These are phyloP conservation scores for Pseudopyricularia cyperi DNA, from an alignment of 2,329 filamentous ascomycete genomes.

Conservation along the genomic window DNA sequence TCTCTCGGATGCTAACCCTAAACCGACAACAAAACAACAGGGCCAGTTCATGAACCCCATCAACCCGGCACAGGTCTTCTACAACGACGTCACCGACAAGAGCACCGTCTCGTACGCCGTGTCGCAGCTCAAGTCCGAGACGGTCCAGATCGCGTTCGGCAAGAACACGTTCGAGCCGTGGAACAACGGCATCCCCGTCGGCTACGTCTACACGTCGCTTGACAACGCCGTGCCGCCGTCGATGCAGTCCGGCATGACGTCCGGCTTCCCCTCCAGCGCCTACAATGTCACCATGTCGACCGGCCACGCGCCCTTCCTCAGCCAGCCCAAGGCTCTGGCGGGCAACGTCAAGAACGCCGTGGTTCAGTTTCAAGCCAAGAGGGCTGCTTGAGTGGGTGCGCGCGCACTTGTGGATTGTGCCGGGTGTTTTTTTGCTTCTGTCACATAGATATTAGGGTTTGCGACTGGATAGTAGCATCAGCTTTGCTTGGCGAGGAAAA, in stretches of 20 bases:
- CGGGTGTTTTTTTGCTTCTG: too few relatives aligned
- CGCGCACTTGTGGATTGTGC: too few relatives aligned
- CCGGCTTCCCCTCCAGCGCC: constrained; percentile 2
- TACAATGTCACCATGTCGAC: constrained; percentile 14
- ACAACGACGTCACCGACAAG: constrained; percentile 3
- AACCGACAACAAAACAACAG: not conserved
- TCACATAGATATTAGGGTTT: too few relatives aligned
- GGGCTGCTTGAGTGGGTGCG: not conserved
- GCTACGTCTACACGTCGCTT: constrained; percentile 3
- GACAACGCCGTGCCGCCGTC: constrained; percentile 5
- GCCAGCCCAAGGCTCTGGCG: constrained; percentile 25
- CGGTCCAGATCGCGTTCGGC: constrained; percentile 1
- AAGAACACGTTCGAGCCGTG: constrained; percentile 5
- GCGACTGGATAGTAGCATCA: too few relatives aligned
- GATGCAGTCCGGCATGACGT: constrained; percentile 2
- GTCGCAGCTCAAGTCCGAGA: constrained; percentile 1
- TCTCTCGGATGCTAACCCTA: not conserved
- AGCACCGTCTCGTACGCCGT: constrained; percentile 2
- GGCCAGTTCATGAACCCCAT: constrained; percentile 4
- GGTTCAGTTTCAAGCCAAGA: not conserved
- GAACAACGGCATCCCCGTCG: constrained; percentile 3
- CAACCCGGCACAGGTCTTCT: constrained; percentile 4
- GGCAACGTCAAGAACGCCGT: constrained; percentile 21
- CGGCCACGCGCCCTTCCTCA: constrained; percentile 37
- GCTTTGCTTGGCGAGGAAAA: too few relatives aligned